Evolutionary conservation across 768 basidiomycete species (phyloP), one percentile per base, ranked within the genome.

Genomic region (Filobasidium floriforme): DNA sequence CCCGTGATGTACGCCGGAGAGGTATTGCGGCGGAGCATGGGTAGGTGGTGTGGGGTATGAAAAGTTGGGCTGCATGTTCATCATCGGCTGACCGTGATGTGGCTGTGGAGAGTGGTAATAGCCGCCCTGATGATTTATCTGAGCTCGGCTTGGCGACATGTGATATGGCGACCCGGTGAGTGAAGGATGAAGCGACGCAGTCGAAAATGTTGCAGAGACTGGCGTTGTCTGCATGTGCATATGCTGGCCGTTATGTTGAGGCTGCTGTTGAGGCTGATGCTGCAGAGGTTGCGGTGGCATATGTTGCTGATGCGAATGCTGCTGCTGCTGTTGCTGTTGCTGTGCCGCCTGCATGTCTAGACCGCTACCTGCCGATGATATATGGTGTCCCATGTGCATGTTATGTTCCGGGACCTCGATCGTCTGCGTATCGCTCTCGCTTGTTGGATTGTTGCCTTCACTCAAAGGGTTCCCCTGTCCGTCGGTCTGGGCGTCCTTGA

Each of bases 361-460:
- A 49, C 18, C 46, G 12, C 18, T 18, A 49, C 46, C 12, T 18
- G 18, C 46, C 46, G 46, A 18, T 15, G 15, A 18, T 15, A 49
- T 49, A 49, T 49, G 46, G 15, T 73, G 63, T 59, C 72, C 67
- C 63, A 73, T 70, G 54, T 70, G 73, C 14, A 71, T 73, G n/a
- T n/a, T n/a, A 52, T 77, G 75, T 5, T 76, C 72, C 26, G 77
- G 72, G 15, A 72, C 41, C 54, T 51, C 41, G 41, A 22, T 54
- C 41, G 41, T 32, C 57, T 64, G 43, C 37, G 41, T 32, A 55
- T 59, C 28, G 62, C 59, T 40, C 41, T 59, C 22, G 64, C 64
- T 32, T 28, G 57, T 40, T 26, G 57, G 59, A 28, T 65, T 28
- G 43, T 65, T 65, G 11, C 64, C 64, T 24, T 59, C 66, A 26